A percentile compares a stretch with the other conserved stretches of the same genome.
These are phyloP conservation scores for Conticribra weissflogii DNA, from an alignment of 108 stramenopile species.

Conservation along the genomic window DNA sequence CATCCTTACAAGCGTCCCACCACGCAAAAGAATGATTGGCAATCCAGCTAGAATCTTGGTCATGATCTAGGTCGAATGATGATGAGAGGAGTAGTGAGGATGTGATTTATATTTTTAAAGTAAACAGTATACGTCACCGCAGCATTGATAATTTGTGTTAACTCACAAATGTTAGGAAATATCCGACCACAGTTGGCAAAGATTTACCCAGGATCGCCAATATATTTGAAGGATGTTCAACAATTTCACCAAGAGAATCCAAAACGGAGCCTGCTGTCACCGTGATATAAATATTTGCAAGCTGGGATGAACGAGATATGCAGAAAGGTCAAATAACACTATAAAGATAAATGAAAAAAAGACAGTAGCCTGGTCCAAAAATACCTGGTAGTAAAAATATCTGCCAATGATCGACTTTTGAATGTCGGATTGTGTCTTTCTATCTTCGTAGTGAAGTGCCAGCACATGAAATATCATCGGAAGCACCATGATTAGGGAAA, in stretches of 20 bases:
- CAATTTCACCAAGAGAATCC: conserved; percentile 75
- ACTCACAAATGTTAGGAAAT: too few species aligned
- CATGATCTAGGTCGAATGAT: conserved; percentile 78
- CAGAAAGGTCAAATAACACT: background rate
- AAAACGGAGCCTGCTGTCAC: conserved; percentile 85
- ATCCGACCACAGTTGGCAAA: conserved; percentile 83
- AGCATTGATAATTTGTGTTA: too few species aligned
- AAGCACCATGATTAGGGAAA: conserved; percentile 73
- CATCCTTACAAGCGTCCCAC: conserved; percentile 70
- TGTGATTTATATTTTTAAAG: too few species aligned
- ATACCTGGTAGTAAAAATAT: conserved; percentile 91
- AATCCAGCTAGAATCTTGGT: conserved; percentile 89
- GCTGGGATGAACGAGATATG: too few species aligned
- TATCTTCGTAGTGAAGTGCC: conserved; percentile 74
- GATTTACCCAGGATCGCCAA: conserved; percentile 74
- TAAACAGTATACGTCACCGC: too few species aligned
- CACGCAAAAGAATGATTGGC: conserved; percentile 76
- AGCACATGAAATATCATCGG: conserved; percentile 81
- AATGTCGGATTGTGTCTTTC: conserved; percentile 80
- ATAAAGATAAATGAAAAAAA: background rate
- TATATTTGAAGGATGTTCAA: conserved; percentile 77
- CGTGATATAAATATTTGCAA: conserved; percentile 88
- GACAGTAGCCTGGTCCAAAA: background rate
- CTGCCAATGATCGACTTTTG: conserved; percentile 83
- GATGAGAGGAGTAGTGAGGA: too few species aligned